phyloP scores from a whole-genome alignment of 805 yeast species.

The Ascoidea asiatica region DNA sequence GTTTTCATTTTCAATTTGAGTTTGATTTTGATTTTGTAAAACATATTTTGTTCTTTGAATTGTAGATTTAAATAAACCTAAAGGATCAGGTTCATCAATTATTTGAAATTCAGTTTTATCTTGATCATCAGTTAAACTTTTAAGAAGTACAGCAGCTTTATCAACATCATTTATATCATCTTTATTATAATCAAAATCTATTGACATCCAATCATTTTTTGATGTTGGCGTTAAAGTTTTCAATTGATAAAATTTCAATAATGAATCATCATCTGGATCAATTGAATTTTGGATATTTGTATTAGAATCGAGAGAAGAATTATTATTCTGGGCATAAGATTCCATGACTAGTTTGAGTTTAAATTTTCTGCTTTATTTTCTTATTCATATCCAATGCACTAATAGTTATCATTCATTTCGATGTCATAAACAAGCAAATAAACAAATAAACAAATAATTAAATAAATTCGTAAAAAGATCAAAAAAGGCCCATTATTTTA shows the following conservation, averaged over 20 bases:
- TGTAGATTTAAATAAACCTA: conserved; percentile 37
- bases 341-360: neutral
- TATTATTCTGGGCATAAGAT: neutral
- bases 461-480: no score
- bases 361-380: neutral
- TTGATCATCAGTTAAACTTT: conserved; percentile 16
- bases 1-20: conserved; percentile 10
- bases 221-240: conserved; percentile 27
- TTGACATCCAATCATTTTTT: conserved; percentile 22
- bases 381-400: neutral
- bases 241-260: conserved; percentile 28
- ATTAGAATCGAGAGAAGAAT: neutral
- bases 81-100: conserved; percentile 36
- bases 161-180: conserved; percentile 15
- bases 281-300: neutral
- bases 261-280: conserved; percentile 13
- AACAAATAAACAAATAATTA: no score
- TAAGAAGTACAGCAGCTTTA: conserved; percentile 20
- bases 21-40: conserved; percentile 23
- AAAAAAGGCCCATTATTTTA: no score
- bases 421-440: neutral
- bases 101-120: conserved; percentile 12
- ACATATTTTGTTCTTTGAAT: conserved; percentile 26
- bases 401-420: neutral
- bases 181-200: conserved; percentile 13